phyloP scores from a whole-genome alignment of 345 rosid species.

The Conringia planisiliqua region DNA sequence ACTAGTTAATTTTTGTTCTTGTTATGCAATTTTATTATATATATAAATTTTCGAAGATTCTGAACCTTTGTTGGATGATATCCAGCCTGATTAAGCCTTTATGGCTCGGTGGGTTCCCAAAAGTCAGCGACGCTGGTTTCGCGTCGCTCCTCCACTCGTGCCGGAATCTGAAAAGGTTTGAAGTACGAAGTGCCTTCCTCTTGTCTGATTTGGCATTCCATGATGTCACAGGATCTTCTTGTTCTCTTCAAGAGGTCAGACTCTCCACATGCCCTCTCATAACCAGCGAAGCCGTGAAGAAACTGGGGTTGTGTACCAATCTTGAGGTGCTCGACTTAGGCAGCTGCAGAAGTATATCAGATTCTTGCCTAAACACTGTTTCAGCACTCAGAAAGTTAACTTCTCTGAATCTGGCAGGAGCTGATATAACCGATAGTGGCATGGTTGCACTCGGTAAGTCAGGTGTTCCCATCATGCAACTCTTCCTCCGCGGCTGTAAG shows the following conservation, averaged over 20 bases:
- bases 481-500: slow-evolving; percentile 64
- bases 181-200: slow-evolving; percentile 48
- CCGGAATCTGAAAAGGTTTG: slow-evolving; percentile 51
- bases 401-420: slow-evolving; percentile 53
- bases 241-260: slow-evolving; percentile 55
- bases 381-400: slow-evolving; percentile 46
- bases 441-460: slow-evolving; percentile 46
- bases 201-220: slow-evolving; percentile 71
- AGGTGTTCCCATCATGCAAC: slow-evolving; percentile 42
- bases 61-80: too few relatives aligned
- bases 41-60: too few relatives aligned
- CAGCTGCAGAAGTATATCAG: slow-evolving; percentile 63
- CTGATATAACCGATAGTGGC: slow-evolving; percentile 62
- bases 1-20: too few relatives aligned
- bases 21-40: too few relatives aligned
- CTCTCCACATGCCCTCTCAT: slow-evolving; percentile 51
- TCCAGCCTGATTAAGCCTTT: too few relatives aligned
- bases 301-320: slow-evolving; percentile 42
- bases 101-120: slow-evolving; percentile 51
- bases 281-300: slow-evolving; percentile 73
- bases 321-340: slow-evolving; percentile 60
- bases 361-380: slow-evolving; percentile 48
- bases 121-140: slow-evolving; percentile 73
- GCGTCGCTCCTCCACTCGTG: slow-evolving; percentile 61
- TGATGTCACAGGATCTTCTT: slow-evolving; percentile 45